A percentile compares a stretch with the other conserved stretches of the same genome.
Conservation (phyloP, 192 early-diverging fungal species). For the Geranomyces michiganensis region DNA sequence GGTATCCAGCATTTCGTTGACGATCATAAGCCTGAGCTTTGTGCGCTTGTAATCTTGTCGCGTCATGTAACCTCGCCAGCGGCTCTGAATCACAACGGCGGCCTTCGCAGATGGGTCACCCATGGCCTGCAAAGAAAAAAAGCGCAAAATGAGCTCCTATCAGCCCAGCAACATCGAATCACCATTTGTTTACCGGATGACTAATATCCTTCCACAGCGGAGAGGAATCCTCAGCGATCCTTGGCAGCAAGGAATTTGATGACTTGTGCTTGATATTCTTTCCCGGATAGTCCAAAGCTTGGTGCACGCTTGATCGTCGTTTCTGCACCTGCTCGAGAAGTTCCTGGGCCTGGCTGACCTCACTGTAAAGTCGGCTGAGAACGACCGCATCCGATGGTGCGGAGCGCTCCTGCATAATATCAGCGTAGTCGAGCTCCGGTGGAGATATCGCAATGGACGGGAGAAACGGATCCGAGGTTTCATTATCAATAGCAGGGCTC, state of each 20-base stretch:
- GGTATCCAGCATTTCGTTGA: conserved; percentile 32
- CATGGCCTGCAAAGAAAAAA: background rate
- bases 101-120: conserved; percentile 13
- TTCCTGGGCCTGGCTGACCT: conserved; percentile 16
- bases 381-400: conserved; percentile 9
- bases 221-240: background rate
- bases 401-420: conserved; percentile 18
- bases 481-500: conserved; percentile 24
- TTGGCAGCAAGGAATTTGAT: background rate
- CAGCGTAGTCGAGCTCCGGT: conserved; percentile 31
- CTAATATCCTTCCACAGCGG: conserved; percentile 10
- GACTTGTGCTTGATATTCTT: background rate
- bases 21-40: conserved; percentile 30
- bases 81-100: conserved; percentile 12
- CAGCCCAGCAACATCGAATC: background rate
- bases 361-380: conserved; percentile 23
- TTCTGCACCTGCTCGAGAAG: conserved; percentile 22
- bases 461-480: conserved; percentile 1
- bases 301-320: background rate
- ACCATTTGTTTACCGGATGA: background rate
- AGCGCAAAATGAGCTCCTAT: background rate
- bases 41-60: conserved; percentile 23
- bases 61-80: conserved; percentile 18
- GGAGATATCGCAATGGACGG: conserved; percentile 18
- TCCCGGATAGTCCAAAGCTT: background rate